These are phyloP conservation scores for Zymoseptoria passerinii DNA, from an alignment of 2,329 filamentous ascomycete genomes.

Conservation along the genomic window DNA sequence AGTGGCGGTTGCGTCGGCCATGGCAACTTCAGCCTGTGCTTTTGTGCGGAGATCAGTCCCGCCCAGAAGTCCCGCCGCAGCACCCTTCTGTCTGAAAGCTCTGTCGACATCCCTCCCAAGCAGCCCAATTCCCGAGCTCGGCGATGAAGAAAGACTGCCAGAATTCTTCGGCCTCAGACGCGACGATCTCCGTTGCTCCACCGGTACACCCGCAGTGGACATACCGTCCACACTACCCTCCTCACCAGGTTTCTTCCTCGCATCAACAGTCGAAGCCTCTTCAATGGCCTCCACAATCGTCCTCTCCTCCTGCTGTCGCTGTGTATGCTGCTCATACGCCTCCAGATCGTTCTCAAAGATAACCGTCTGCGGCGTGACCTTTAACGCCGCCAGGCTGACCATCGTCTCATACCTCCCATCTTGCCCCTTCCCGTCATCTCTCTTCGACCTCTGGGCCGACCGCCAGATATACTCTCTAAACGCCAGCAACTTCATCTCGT, in stretches of 20 bases:
- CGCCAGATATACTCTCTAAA: conserved; percentile 89
- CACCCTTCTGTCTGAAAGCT: conserved; percentile 41
- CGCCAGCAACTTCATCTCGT: conserved; percentile 81
- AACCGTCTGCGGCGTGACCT: conserved; percentile 77
- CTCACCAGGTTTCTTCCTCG: background rate
- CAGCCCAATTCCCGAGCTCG: conserved; percentile 25
- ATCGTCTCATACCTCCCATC: conserved; percentile 53
- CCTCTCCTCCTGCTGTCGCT: conserved; percentile 28
- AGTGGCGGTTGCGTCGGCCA: conserved; percentile 55
- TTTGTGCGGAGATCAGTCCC: conserved; percentile 49
- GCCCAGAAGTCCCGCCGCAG: conserved; percentile 53
- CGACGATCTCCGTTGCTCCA: conserved; percentile 8
- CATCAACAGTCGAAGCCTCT: conserved; percentile 51
- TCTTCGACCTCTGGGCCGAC: conserved; percentile 62
- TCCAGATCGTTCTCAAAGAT: conserved; percentile 75
- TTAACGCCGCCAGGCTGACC: conserved; percentile 64
- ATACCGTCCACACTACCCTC: background rate
- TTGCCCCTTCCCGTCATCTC: conserved; percentile 41
- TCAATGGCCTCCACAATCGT: conserved; percentile 86
- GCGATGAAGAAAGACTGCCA: conserved; percentile 29
- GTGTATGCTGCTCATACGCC: conserved; percentile 35
- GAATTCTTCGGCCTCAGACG: conserved; percentile 18
- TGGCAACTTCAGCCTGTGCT: conserved; percentile 56
- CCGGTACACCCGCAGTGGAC: conserved; percentile 2
- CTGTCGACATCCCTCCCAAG: conserved; percentile 29